These are phyloP conservation scores for Candida sp. DNA, from an alignment of 1,139 yeast genomes.

Conservation along the genomic window DNA sequence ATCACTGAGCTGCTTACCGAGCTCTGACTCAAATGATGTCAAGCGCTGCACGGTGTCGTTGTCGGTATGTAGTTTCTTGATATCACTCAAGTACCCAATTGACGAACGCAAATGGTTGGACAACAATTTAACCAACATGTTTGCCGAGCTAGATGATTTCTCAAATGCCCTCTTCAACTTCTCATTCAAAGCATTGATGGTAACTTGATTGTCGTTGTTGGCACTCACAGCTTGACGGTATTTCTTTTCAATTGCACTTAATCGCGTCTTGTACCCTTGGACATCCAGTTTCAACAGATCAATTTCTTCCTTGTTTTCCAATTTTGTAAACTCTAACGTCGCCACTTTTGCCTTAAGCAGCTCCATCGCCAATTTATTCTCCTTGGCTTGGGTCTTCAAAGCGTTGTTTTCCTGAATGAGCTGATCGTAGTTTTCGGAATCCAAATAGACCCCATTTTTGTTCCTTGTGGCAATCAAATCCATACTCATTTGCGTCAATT, in stretches of 20 bases:
- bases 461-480: constrained; percentile 66
- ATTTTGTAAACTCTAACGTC: constrained; percentile 12
- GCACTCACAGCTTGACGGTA: neutral
- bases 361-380: constrained; percentile 17
- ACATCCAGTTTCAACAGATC: constrained; percentile 10
- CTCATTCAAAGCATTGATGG: constrained; percentile 7
- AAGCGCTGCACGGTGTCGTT: constrained; percentile 1
- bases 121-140: constrained; percentile 9
- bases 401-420: constrained; percentile 39
- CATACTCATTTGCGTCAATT: constrained; percentile 55
- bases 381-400: constrained; percentile 27
- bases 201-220: constrained; percentile 2
- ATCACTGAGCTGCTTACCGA: constrained; percentile 3
- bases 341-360: constrained; percentile 18
- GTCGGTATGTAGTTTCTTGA: constrained; percentile 2
- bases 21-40: constrained; percentile 7
- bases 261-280: constrained; percentile 6
- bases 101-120: constrained; percentile 12
- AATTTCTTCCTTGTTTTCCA: constrained; percentile 11
- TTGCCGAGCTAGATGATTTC: constrained; percentile 11
- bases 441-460: constrained; percentile 68
- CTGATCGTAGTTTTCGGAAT: constrained; percentile 58
- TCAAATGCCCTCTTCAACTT: constrained; percentile 10
- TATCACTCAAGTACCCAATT: constrained; percentile 7
- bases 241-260: constrained; percentile 1